Evolutionary conservation across 345 rosid genomes (phyloP).

Genomic region (Gossypium ekmanianum): DNA sequence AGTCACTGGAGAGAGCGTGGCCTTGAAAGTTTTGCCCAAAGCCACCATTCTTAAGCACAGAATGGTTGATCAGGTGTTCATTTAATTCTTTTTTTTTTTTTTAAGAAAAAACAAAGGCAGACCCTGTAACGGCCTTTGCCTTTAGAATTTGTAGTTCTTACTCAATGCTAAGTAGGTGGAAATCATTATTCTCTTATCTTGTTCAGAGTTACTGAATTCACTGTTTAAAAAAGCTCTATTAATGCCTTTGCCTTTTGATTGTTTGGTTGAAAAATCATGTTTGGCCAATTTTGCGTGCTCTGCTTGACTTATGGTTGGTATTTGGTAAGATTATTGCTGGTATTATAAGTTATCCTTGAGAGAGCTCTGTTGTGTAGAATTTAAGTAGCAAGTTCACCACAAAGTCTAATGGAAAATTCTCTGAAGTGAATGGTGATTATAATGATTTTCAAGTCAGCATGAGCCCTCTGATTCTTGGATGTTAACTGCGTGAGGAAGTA

Average conservation of each 20-base stretch:
- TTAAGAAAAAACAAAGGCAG: no score
- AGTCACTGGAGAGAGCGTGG: constrained; percentile 73
- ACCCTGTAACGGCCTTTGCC: background rate
- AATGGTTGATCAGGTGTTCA: constrained; percentile 85
- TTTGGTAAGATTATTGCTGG: background rate
- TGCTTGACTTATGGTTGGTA: background rate
- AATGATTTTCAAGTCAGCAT: background rate
- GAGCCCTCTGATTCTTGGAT: background rate
- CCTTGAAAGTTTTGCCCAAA: constrained; percentile 81
- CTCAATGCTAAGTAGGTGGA: background rate
- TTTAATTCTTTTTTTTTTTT: background rate
- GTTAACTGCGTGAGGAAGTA: background rate
- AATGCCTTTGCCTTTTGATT: background rate
- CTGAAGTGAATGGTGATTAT: background rate
- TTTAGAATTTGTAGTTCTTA: background rate
- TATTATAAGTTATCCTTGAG: background rate
- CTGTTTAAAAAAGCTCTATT: background rate
- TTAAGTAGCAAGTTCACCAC: background rate
- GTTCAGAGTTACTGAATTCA: background rate
- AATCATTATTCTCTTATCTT: background rate
- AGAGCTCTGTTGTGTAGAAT: background rate
- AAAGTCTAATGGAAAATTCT: background rate
- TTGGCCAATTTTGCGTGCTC: background rate
- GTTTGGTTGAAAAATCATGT: background rate
- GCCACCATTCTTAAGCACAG: constrained; percentile 69